Base-by-base conservation (phyloP, 2,329 filamentous ascomycete species). In the Didymella segeticola region DNA sequence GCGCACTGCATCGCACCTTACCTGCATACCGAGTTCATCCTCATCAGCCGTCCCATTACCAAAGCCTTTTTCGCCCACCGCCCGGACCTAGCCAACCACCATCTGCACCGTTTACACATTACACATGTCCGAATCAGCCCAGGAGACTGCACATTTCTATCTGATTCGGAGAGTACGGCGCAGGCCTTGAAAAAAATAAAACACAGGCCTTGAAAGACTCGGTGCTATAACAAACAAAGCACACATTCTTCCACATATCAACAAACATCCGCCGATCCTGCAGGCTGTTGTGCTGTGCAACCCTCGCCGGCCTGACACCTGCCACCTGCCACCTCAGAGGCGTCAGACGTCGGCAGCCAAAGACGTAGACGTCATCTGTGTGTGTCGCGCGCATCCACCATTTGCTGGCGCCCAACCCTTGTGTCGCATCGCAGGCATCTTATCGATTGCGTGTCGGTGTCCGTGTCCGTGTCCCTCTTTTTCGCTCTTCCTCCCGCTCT, bases 101-200 rank as follows among this genome's bases (percentile, higher is more conserved):
- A 43, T 17, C 50, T 53, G 43, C 50, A 53, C n/a, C n/a, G n/a
- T n/a, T n/a, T n/a, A n/a, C n/a, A 38, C 43, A 37, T 38, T 29
- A 48, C 51, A 62, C 65, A 74, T 74, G 71, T 72, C 63, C 63
- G 62, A 63, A 55, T 62, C 65, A 64, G 59, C 62, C 52, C 56
- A 58, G 49, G 64, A 56, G 37, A 60, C 55, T 61, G 58, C 62
- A 50, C 66, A 69, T 60, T 64, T 60, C 60, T 68, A 64, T 60
- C 62, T 70, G 64, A 71, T 72, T 63, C 64, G 69, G 62, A 68
- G 69, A 69, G 61, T 66, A 47, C 64, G 71, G 62, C 71, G 70
- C 60, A 67, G 63, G 43, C 58, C 62, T 47, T 64, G 62, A 66
- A 20, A 10, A 30, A 14, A 27, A 2, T 29, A 48, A 42, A 34